Percentiles rank a stretch among this genome's conserved stretches.
phyloP scores from a whole-genome alignment of 2,329 filamentous ascomycete genomes.

The Penicillium sp. region DNA sequence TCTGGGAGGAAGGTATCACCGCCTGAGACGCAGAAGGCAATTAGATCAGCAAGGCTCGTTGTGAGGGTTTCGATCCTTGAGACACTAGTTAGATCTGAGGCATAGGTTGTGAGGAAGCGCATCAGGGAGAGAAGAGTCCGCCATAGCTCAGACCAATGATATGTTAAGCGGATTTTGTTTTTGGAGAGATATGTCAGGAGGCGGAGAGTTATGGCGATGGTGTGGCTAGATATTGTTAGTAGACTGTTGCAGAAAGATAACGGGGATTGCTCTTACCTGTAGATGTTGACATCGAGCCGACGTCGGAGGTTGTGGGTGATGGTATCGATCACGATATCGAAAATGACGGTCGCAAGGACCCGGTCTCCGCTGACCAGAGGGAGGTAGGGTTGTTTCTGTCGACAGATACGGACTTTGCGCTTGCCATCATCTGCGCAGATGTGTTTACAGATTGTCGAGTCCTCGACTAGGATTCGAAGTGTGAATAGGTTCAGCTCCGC shows the following conservation, averaged over 20 bases:
- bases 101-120: conserved; percentile 87
- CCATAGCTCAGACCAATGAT: conserved; percentile 97
- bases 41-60: conserved; percentile 74
- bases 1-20: conserved; percentile 91
- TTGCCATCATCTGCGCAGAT: conserved; percentile 80
- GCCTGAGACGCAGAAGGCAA: conserved; percentile 79
- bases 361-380: conserved; percentile 73
- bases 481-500: conserved; percentile 83
- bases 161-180: conserved; percentile 75
- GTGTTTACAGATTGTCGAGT: conserved; percentile 76
- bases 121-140: conserved; percentile 83
- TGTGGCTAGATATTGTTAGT: conserved; percentile 52
- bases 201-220: conserved; percentile 77
- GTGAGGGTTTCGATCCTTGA: conserved; percentile 72
- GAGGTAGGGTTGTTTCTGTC: conserved; percentile 83
- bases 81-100: conserved; percentile 70
- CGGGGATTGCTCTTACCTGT: conserved; percentile 54
- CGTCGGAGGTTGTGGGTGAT: conserved; percentile 92
- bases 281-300: conserved; percentile 80
- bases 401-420: conserved; percentile 75
- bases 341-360: conserved; percentile 70
- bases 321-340: conserved; percentile 87
- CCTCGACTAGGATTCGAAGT: conserved; percentile 82
- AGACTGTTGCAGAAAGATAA: not conserved
- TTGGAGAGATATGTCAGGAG: conserved; percentile 81